Evolutionary conservation across 345 rosid species (phyloP).

Genomic region (Boechera divaricarpa): DNA sequence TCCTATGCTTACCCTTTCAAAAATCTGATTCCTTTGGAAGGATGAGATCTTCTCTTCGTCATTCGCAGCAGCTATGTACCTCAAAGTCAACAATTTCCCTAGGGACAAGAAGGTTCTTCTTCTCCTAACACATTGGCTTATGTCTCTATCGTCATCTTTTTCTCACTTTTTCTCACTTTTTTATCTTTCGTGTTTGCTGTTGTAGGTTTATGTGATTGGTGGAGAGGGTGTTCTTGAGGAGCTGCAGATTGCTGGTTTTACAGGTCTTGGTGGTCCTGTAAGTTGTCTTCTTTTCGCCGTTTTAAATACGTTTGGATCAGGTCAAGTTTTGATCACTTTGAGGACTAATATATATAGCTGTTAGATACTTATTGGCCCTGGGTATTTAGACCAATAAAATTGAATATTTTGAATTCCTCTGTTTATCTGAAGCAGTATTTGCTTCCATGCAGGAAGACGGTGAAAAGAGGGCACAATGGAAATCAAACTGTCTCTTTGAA

Average conservation of each 20-base stretch:
- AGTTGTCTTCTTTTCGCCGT: conserved; percentile 30
- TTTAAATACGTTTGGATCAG: conserved; percentile 17
- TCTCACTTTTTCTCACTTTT: background rate
- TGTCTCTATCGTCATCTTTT: background rate
- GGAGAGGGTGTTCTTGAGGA: conserved; percentile 85
- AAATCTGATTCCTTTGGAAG: conserved; percentile 44
- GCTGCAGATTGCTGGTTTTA: conserved; percentile 71
- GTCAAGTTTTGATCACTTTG: background rate
- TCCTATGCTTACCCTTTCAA: background rate
- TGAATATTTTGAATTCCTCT: conserved; percentile 2
- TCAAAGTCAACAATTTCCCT: conserved; percentile 78
- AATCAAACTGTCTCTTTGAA: conserved; percentile 62
- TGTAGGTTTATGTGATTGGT: conserved; percentile 84
- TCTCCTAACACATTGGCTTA: background rate
- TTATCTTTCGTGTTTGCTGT: conserved; percentile 14
- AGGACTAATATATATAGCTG: conserved; percentile 10
- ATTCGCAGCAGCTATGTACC: conserved; percentile 90
- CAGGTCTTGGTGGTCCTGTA: conserved; percentile 92
- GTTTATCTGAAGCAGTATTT: conserved; percentile 11
- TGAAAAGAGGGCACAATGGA: conserved; percentile 68
- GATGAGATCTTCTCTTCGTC: conserved; percentile 95
- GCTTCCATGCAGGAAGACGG: conserved; percentile 73
- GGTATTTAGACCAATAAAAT: background rate
- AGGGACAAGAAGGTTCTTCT: conserved; percentile 68
- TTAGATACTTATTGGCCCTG: conserved; percentile 4